Evolutionary conservation across 2,329 filamentous ascomycete genomes (phyloP), one percentile per base, ranked within the genome.

Genomic region (Calonectria naviculata): DNA sequence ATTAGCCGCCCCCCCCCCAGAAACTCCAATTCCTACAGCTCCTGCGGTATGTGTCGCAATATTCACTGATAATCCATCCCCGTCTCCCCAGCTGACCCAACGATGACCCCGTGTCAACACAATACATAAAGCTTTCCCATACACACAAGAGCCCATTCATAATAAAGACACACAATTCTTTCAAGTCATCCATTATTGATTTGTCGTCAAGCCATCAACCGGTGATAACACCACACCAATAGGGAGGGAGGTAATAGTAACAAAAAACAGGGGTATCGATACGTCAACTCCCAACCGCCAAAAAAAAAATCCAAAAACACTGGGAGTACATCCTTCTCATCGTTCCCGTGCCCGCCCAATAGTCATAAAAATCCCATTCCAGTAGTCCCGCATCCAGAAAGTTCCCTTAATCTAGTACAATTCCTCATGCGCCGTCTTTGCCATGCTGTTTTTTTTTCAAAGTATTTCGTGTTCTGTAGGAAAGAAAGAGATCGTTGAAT

Each of bases 191-290:
- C 64, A 73, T 71, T 71, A 68, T 65, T 61, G 62, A 64, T 71
- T 58, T 68, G 68, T 73, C 68, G 47, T 68, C 47, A 73, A 73
- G 54, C 62, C 71, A 65, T 71, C 54, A 66, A 52, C 29, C 46
- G 56, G 61, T 52, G 54, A 62, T 28, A 68, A 65, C 62, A 61
- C 52, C 44, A 49, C 65, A 65, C 46, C 68, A 61, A 64, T 29
- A 68, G 44, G 47, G 52, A 36, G 64, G 66, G 68, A 76, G 34
- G 54, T 60, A 67, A 68, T 44, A 65, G 60, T 73, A 47, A 77
- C 31, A 73, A 69, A 77, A 75, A 76, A 75, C 74, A 79, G 75
- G 77, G 77, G 77, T 79, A 79, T 79, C 77, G 76, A 77, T 78
- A 73, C 68, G 70, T 77, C 76, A 79, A 79, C 74, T 78, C 77